Base-by-base conservation (phyloP, 257 asterid genomes). In the Plantago major region DNA sequence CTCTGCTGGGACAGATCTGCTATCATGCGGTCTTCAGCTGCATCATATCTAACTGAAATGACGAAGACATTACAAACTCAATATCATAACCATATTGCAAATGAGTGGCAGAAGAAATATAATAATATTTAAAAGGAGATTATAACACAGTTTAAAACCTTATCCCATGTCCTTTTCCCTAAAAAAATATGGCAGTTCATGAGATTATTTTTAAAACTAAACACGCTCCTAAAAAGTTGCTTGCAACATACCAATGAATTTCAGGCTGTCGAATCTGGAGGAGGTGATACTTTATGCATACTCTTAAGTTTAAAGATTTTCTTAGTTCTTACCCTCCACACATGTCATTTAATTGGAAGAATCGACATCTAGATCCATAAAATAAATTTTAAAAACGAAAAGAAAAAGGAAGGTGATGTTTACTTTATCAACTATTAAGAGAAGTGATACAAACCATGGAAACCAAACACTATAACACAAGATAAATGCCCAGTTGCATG, bases 1-100 rank as follows among this genome's bases (percentile, higher is more conserved):
- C 79, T 83, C 77, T 79, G 88, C 67, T 73, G 89, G 71, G 96
- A 82, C 28, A 82, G 55, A 68, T 92, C 89, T 55, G 75, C 71
- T 51, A 76, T 71, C 88, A 86, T 63, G 72, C 70, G 69, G 70
- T 63, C 83, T 69, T 73, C 88, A 56, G 66, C 63, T 53, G 96
- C 89, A 71, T 87, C 97, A 73, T 86, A 92, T 74, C 99, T 92
- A 82, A 89, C 97, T 90, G 79, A 79, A 76, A 74, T 63, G 78
- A 76, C 49, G 64, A 67, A 64, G 19, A 72, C 58, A 73, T 72
- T 71, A 67, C 49, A 69, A 42, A 18, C 45, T 48, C 68, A 67
- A 46, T 62, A 13, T 55, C 33, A 47, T 47, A 43, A 53, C 37
- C 38, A 60, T 49, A 54, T 44, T 22, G 42, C 47, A 68, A 28